phyloP scores from a whole-genome alignment of 2,329 filamentous ascomycete species.

The Talaromyces marneffei region DNA sequence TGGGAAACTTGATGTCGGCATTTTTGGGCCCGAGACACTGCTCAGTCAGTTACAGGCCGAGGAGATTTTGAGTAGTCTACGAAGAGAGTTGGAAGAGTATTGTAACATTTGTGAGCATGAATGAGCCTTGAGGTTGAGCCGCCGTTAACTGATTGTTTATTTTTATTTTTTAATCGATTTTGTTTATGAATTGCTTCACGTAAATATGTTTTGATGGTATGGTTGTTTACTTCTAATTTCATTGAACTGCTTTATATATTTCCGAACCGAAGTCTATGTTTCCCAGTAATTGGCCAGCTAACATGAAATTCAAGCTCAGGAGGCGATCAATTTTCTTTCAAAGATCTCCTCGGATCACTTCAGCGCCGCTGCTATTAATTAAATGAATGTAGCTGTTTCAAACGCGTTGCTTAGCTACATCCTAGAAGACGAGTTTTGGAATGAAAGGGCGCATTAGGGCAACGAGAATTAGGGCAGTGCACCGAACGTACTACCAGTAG shows the following conservation, averaged over 20 bases:
- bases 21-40: constrained; percentile 43
- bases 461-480: background rate
- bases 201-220: background rate
- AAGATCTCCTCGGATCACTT: too few relatives aligned
- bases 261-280: background rate
- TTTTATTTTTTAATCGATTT: background rate
- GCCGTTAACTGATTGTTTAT: too few relatives aligned
- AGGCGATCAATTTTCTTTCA: too few relatives aligned
- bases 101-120: background rate
- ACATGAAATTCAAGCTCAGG: background rate
- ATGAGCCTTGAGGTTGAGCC: too few relatives aligned
- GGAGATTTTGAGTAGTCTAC: constrained; percentile 17
- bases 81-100: constrained; percentile 15
- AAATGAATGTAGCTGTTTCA: background rate
- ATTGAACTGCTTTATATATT: background rate
- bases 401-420: background rate
- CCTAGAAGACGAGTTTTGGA: too few relatives aligned
- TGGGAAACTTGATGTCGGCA: constrained; percentile 47
- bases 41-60: constrained; percentile 13
- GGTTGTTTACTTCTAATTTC: background rate
- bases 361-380: too few relatives aligned
- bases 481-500: too few relatives aligned
- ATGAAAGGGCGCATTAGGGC: background rate
- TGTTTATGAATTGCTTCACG: background rate
- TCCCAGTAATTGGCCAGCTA: background rate